Conservation (phyloP, 371 early-diverging fungal genomes). For the Rhizopus delemar region DNA sequence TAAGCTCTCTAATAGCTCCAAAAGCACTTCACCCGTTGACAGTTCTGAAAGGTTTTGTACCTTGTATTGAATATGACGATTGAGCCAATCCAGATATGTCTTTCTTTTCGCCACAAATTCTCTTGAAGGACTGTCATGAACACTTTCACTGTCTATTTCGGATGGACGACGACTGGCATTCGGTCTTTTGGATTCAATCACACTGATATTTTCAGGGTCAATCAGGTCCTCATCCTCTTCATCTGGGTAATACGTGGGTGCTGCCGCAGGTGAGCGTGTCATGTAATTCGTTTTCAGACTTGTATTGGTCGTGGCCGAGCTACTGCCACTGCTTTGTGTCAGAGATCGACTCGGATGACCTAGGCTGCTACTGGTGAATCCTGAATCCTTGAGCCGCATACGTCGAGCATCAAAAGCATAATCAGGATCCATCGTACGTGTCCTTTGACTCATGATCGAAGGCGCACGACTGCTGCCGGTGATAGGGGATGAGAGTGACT, state of each 20-base stretch:
- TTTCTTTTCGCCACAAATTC: conserved; percentile 10
- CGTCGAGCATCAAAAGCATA: conserved; percentile 9
- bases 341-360: background rate
- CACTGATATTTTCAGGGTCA: conserved; percentile 39
- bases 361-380: conserved; percentile 19
- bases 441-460: conserved; percentile 1
- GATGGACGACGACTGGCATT: background rate
- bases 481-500: background rate
- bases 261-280: background rate
- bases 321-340: conserved; percentile 15
- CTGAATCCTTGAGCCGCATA: conserved; percentile 25
- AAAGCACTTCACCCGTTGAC: conserved; percentile 51
- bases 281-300: background rate
- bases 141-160: background rate
- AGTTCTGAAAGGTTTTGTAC: conserved; percentile 39
- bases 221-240: conserved; percentile 51
- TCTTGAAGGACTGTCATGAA: too few species aligned
- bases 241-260: conserved; percentile 18
- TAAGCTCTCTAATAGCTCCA: conserved; percentile 53
- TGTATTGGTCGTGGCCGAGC: background rate
- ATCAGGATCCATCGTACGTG: background rate
- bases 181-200: conserved; percentile 14
- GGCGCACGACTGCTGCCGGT: background rate
- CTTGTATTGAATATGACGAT: conserved; percentile 37
- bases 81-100: conserved; percentile 59